phyloP scores from a whole-genome alignment of 2,329 filamentous ascomycete genomes.

The Cercospora sp. region DNA sequence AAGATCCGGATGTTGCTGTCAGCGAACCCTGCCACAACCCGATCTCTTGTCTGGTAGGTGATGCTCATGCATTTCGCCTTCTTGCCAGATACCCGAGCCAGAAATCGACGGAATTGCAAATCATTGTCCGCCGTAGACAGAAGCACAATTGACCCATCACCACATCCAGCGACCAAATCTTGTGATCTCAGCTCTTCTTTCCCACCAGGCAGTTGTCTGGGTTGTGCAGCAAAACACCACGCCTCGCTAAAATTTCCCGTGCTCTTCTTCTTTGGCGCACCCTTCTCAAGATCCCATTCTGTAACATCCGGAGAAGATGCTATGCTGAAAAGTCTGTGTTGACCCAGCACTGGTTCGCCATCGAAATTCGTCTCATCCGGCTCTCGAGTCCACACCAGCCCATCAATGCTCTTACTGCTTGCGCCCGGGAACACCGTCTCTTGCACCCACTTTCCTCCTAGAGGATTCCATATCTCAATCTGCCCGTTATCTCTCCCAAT shows the following conservation, averaged over 20 bases:
- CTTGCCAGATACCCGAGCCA: conserved; percentile 76
- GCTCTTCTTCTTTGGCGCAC: conserved; percentile 74
- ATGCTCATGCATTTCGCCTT: conserved; percentile 88
- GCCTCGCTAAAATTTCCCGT: conserved; percentile 94
- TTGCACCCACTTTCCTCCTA: conserved; percentile 80
- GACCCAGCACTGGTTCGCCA: conserved; percentile 65
- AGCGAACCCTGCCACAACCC: conserved; percentile 87
- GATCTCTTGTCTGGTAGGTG: conserved; percentile 79
- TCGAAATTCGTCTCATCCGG: conserved; percentile 67
- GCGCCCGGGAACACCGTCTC: conserved; percentile 76
- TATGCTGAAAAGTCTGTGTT: conserved; percentile 88
- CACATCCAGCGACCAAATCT: conserved; percentile 83
- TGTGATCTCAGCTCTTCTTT: conserved; percentile 38
- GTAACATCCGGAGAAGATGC: conserved; percentile 89
- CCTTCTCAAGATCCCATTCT: conserved; percentile 88
- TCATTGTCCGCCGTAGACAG: conserved; percentile 84
- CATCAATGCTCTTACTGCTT: conserved; percentile 72
- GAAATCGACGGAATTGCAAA: conserved; percentile 72
- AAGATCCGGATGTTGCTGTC: conserved; percentile 93
- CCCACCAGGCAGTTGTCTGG: conserved; percentile 47
- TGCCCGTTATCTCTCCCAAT: conserved; percentile 92
- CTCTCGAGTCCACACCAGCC: conserved; percentile 87
- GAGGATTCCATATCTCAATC: conserved; percentile 96
- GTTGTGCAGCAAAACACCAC: conserved; percentile 92
- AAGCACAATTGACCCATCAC: conserved; percentile 83